Base-by-base conservation (phyloP, 1,284 basidiomycete genomes). In the Rhodotorula sp. region DNA sequence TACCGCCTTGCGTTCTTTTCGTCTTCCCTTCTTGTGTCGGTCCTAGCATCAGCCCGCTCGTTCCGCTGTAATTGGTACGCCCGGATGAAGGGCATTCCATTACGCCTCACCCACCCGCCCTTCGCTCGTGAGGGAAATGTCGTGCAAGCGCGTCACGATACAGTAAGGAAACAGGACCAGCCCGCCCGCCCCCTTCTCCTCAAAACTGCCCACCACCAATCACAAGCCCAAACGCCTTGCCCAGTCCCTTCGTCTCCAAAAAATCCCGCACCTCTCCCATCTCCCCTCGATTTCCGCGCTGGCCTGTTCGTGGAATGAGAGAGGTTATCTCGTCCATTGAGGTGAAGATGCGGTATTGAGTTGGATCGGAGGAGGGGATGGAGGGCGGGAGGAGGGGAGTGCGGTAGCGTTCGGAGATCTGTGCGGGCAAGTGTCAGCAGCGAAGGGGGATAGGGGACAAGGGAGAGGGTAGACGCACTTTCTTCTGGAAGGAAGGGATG, bases 211-310 rank as follows among this genome's bases (percentile, higher is more conserved):
- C 81, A 2, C 82, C 81, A 0, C 81, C 81, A 66, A 74, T 29
- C 1, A 74, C 68, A 1, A 54, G 22, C 10, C 73, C 73, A 29
- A 73, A 74, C 61, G 64, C 68, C n/a, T 68, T 68, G 6, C 62
- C 68, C 27, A 74, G 51, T 3, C 73, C 73, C 32, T 79, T 80
- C 39, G 68, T 58, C 32, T 80, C 79, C 76, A 82, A 79, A 66
- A 79, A 79, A n/a, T 74, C 73, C 57, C 77, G 77, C 22, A 83
- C 82, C 62, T 82, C 79, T 11, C 78, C 75, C 82, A 83, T 83
- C 63, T 83, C 82, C 15, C 79, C 80, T n/a, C 82, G 70, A 70
- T 83, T 81, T 46, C 78, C 79, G 49, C 79, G 79, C 29, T 78
- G 77, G 1, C 82, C 82, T 55, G 80, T 77, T 32, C 79, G 78